Conservation (phyloP, 2,329 filamentous ascomycete species). For the Arthroderma sp. region DNA sequence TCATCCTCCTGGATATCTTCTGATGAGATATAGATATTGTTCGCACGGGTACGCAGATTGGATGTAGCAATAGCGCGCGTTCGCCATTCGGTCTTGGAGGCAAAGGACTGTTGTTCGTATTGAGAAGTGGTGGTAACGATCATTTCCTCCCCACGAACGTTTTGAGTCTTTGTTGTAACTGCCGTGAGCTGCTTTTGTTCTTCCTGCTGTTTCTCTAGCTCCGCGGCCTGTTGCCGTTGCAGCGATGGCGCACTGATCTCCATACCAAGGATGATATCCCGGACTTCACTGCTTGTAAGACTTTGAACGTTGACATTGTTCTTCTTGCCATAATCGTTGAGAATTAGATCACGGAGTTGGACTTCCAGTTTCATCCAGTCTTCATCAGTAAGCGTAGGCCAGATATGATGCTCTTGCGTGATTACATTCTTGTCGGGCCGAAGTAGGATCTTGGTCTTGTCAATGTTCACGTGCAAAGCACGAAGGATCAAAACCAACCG, state of each 20-base stretch:
- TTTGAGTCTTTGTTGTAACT: constrained; percentile 96
- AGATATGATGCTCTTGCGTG: constrained; percentile 97
- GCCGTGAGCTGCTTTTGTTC: constrained; percentile 94
- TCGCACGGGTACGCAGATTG: constrained; percentile 81
- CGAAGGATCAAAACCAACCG: constrained; percentile 85
- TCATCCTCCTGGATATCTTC: constrained; percentile 86
- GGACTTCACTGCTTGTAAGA: constrained; percentile 89
- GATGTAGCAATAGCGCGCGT: constrained; percentile 93
- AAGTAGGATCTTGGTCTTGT: constrained; percentile 93
- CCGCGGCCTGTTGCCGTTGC: constrained; percentile 94
- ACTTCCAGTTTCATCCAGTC: constrained; percentile 99
- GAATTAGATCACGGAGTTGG: constrained; percentile 81
- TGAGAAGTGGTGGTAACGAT: constrained; percentile 96
- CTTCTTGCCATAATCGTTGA: constrained; percentile 99
- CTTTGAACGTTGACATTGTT: constrained; percentile 99
- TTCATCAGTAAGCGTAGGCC: constrained; percentile 86
- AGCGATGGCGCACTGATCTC: constrained; percentile 96
- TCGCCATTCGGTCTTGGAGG: constrained; percentile 97
- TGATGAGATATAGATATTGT: constrained; percentile 97
- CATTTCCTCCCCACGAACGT: constrained; percentile 92
- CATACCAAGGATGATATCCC: constrained; percentile 98
- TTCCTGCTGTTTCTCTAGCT: constrained; percentile 97
- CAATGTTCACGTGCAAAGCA: constrained; percentile 91
- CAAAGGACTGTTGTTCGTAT: constrained; percentile 94
- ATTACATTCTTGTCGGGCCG: constrained; percentile 96